Conservation (phyloP, 495 filamentous ascomycete species). For the Penicillium egyptiacum region DNA sequence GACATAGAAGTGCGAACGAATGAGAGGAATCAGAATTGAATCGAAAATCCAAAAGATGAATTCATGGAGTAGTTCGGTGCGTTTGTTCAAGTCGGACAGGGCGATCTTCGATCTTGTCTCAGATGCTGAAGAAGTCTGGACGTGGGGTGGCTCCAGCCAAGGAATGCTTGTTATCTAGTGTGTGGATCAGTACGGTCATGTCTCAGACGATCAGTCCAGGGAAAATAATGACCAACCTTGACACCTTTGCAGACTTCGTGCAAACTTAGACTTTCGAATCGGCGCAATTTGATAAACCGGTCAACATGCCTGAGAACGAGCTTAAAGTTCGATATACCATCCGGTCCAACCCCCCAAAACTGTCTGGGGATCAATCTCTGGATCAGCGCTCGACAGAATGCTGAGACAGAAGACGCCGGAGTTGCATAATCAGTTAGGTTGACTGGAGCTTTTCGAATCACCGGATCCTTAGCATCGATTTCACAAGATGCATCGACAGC, state of each 20-base stretch:
- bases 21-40: constrained; percentile 82
- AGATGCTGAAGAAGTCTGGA: constrained; percentile 7
- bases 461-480: not conserved
- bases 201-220: not conserved
- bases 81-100: constrained; percentile 70
- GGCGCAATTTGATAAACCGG: constrained; percentile 71
- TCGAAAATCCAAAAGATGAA: constrained; percentile 92
- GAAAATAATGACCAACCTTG: constrained; percentile 53
- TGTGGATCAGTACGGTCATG: constrained; percentile 13
- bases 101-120: constrained; percentile 54
- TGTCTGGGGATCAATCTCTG: constrained; percentile 69
- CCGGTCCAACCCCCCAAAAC: constrained; percentile 67
- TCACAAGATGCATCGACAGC: not conserved
- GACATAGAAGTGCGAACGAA: constrained; percentile 87
- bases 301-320: constrained; percentile 67
- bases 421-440: constrained; percentile 71
- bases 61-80: constrained; percentile 76
- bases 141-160: constrained; percentile 66
- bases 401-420: constrained; percentile 68
- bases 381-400: constrained; percentile 81
- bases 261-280: constrained; percentile 77
- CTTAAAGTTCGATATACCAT: constrained; percentile 56
- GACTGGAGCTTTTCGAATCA: constrained; percentile 21
- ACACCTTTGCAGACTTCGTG: constrained; percentile 75
- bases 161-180: constrained; percentile 60